Evolutionary conservation across 2,329 filamentous ascomycete genomes (phyloP).

Genomic region (Endothia cerciana): DNA sequence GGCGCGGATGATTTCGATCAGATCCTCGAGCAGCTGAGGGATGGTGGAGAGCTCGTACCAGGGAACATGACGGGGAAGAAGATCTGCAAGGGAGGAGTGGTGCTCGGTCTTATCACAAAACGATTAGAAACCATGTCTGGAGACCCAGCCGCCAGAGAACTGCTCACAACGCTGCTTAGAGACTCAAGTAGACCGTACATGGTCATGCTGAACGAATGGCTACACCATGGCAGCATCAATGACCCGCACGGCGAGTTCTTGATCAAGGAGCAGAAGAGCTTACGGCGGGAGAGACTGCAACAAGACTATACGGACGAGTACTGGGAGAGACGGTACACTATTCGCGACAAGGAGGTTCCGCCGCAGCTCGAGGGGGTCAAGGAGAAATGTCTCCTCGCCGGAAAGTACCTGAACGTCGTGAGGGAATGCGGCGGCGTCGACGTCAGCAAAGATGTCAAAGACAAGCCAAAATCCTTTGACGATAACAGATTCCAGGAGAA

Average conservation of each 20-base stretch:
- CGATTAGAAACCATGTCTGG: conserved; percentile 88
- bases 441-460: conserved; percentile 82
- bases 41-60: conserved; percentile 80
- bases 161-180: conserved; percentile 80
- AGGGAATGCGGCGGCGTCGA: conserved; percentile 96
- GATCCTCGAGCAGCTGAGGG: conserved; percentile 85
- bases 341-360: conserved; percentile 87
- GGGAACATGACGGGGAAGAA: conserved; percentile 84
- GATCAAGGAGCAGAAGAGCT: conserved; percentile 94
- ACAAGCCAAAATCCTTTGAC: conserved; percentile 91
- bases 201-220: conserved; percentile 98
- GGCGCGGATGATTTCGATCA: conserved; percentile 88
- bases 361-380: conserved; percentile 90
- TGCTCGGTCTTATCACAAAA: conserved; percentile 85
- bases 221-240: conserved; percentile 93
- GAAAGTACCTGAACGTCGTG: conserved; percentile 97
- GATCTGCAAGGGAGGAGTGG: conserved; percentile 94
- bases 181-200: conserved; percentile 95
- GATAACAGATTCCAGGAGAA: conserved; percentile 93
- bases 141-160: conserved; percentile 81
- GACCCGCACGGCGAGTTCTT: conserved; percentile 94
- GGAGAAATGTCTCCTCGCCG: conserved; percentile 91
- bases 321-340: conserved; percentile 96
- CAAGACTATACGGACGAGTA: conserved; percentile 99
- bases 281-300: conserved; percentile 85